phyloP scores from a whole-genome alignment of 495 filamentous ascomycete species.

The Recurvomyces mirabilis region DNA sequence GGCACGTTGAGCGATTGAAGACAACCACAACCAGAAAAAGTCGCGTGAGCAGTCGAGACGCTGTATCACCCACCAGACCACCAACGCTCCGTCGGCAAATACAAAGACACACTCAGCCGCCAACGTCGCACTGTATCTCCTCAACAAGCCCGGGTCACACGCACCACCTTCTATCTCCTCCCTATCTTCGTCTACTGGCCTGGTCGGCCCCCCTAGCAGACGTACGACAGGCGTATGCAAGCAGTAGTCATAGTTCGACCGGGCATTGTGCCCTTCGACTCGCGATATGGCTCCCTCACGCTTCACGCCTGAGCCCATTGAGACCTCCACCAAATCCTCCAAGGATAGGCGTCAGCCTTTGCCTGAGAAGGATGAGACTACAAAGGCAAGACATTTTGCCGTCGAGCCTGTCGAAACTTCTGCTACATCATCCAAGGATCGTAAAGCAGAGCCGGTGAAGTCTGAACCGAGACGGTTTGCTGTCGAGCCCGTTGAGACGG shows the following conservation, averaged over 20 bases:
- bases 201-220: slow-evolving; percentile 14
- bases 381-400: slow-evolving; percentile 36
- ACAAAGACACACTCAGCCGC: neutral
- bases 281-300: slow-evolving; percentile 4
- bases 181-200: slow-evolving; percentile 10
- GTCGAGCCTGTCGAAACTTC: slow-evolving; percentile 51
- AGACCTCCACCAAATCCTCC: slow-evolving; percentile 26
- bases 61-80: neutral
- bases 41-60: neutral
- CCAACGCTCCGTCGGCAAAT: neutral
- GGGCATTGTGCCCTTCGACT: slow-evolving; percentile 1
- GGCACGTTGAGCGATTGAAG: too few relatives aligned
- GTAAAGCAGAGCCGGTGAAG: slow-evolving; percentile 28
- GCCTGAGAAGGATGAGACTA: slow-evolving; percentile 4
- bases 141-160: too few relatives aligned
- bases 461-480: slow-evolving; percentile 30
- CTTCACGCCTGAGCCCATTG: slow-evolving; percentile 28
- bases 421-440: slow-evolving; percentile 37
- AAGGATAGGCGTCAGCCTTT: slow-evolving; percentile 11
- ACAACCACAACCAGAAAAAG: too few relatives aligned
- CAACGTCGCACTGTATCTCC: neutral
- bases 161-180: neutral
- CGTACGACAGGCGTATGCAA: slow-evolving; percentile 4
- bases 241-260: neutral
- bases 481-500: slow-evolving; percentile 57